These are phyloP conservation scores for Trichophyton schoenleinii DNA, from an alignment of 2,329 filamentous ascomycete genomes.

Conservation along the genomic window DNA sequence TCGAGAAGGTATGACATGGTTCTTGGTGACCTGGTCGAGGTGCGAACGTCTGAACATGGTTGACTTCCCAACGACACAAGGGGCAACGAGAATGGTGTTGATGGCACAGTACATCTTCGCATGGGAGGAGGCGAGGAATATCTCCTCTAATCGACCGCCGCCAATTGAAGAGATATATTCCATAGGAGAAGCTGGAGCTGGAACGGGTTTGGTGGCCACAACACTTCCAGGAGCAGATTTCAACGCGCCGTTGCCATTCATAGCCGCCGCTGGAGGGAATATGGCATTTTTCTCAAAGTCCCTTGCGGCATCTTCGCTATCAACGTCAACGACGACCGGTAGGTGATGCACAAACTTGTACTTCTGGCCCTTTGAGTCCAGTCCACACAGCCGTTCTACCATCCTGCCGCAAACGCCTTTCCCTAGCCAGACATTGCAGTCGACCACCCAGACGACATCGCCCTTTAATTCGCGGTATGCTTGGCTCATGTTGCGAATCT, in stretches of 20 bases:
- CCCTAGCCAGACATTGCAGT: slow-evolving; percentile 92
- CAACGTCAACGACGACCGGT: slow-evolving; percentile 71
- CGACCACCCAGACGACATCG: slow-evolving; percentile 85
- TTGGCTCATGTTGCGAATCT: slow-evolving; percentile 90
- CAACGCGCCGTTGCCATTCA: neutral
- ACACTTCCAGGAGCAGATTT: neutral
- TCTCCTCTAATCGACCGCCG: slow-evolving; percentile 80
- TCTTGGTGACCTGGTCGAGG: slow-evolving; percentile 58
- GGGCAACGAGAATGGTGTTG: slow-evolving; percentile 80
- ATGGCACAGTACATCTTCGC: slow-evolving; percentile 98
- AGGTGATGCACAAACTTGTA: slow-evolving; percentile 95
- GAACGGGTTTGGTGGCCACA: neutral
- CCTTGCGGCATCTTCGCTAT: slow-evolving; percentile 18
- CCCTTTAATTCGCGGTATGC: slow-evolving; percentile 80
- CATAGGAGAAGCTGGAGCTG: neutral
- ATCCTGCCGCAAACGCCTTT: slow-evolving; percentile 69
- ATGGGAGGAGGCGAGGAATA: slow-evolving; percentile 87
- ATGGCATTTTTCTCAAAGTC: slow-evolving; percentile 16
- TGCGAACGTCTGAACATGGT: slow-evolving; percentile 97
- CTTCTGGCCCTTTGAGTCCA: slow-evolving; percentile 35
- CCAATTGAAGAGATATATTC: slow-evolving; percentile 32
- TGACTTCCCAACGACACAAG: slow-evolving; percentile 91
- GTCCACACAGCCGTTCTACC: slow-evolving; percentile 75
- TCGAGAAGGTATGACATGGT: slow-evolving; percentile 33
- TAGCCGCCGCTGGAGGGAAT: neutral